Base-by-base conservation (phyloP, 2,329 filamentous ascomycete genomes). In the Tothia fuscella region DNA sequence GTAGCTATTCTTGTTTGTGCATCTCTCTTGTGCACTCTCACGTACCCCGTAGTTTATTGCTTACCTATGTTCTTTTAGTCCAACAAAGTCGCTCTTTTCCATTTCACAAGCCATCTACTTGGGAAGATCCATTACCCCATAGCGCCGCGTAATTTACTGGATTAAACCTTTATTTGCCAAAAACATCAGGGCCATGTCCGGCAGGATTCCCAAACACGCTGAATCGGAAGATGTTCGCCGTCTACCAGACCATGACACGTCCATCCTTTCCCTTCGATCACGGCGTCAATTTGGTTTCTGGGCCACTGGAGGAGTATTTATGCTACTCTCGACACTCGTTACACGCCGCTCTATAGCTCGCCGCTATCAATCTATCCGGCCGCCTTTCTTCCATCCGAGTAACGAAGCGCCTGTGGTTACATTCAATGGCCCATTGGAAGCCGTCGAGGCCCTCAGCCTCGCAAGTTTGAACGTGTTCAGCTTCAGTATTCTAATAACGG, bases 391-490 rank as follows among this genome's bases (percentile, higher is more conserved):
- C 39, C 24, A 43, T n/a, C 26, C 21, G 13, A 46, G 34, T 6
- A 46, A 31, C 22, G 32, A 37, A 22, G 32, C 41, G 10, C 38
- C 38, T 12, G 29, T 30, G 3, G 37, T 43, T 21, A 30, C 14
- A n/a, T 29, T 39, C 35, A 35, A 41, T 24, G 39, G 31, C 10
- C 38, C 31, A 14, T 21, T 42, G 13, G 43, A 42, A 36, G 42
- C 42, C 7, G 16, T 44, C 16, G 43, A 45, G 19, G 43, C 43
- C 3, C 33, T 45, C 12, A 42, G 38, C 19, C 20, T 45, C 5
- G 42, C 43, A 12, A 45, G 39, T 2, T 30, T 45, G 28, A 45
- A 45, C 13, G 38, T 34, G 13, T 26, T 41, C 12, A 45, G 43
- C 29, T 45, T 34, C 12, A 31, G 38, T 13, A 42, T 42, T 19